A percentile compares a stretch with the other conserved stretches of the same genome.
These are phyloP conservation scores for Inga laurina DNA, from an alignment of 306 rosid species.

Conservation along the genomic window DNA sequence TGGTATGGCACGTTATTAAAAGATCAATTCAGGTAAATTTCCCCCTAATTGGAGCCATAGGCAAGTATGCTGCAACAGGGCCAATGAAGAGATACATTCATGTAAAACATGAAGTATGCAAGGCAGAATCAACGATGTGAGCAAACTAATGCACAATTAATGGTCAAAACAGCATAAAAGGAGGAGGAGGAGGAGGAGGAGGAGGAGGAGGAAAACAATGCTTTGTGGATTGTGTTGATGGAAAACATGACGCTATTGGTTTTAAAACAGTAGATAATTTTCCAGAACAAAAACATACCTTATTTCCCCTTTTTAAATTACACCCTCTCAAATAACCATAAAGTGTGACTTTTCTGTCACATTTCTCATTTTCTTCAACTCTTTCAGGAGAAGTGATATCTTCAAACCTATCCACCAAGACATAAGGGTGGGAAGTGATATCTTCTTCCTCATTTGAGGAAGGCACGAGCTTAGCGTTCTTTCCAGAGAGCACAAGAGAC, in stretches of 20 bases:
- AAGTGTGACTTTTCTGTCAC: constrained; percentile 83
- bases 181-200: too few species aligned
- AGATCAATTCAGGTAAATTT: neutral
- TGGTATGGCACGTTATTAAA: neutral
- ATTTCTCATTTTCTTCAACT: constrained; percentile 66
- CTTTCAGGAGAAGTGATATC: constrained; percentile 87
- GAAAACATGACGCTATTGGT: too few species aligned
- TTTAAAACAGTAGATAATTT: neutral
- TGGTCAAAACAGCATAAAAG: neutral
- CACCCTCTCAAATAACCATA: constrained; percentile 96
- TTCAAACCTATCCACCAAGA: constrained; percentile 92
- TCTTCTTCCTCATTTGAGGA: too few species aligned
- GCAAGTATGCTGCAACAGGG: neutral
- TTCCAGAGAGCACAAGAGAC: too few species aligned
- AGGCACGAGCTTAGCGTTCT: too few species aligned
- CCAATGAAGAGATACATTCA: neutral
- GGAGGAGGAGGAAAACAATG: constrained; percentile 7
- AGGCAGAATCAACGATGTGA: neutral
- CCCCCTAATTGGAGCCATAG: neutral
- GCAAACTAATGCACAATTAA: neutral
- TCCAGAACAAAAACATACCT: constrained; percentile 51
- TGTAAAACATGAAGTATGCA: neutral
- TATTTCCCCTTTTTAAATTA: constrained; percentile 78
- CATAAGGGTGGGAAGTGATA: constrained; percentile 73
- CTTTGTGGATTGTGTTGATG: neutral